A percentile compares a stretch with the other conserved stretches of the same genome.
Conservation (phyloP, 495 filamentous ascomycete species). For the Talaromyces stipitatus region DNA sequence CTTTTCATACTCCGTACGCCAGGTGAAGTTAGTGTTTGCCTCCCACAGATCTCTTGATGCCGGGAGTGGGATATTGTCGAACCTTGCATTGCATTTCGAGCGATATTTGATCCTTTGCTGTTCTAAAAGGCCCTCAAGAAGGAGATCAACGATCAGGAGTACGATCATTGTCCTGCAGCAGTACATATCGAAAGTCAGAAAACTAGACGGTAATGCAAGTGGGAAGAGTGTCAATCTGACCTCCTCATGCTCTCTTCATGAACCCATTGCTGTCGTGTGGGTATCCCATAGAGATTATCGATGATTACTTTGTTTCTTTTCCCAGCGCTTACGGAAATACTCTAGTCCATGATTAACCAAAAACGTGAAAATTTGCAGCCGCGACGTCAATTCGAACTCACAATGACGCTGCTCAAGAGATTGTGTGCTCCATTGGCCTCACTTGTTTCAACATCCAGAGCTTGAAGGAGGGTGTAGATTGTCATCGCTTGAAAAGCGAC, state of each 20-base stretch:
- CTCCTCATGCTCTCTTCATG: slow-evolving; percentile 3
- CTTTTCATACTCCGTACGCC: slow-evolving; percentile 3
- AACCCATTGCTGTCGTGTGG: neutral
- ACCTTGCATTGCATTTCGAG: neutral
- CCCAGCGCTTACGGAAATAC: neutral
- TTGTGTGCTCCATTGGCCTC: neutral
- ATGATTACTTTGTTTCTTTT: neutral
- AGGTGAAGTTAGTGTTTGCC: neutral
- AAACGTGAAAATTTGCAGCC: neutral
- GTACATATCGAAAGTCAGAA: neutral
- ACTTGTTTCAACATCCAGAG: neutral
- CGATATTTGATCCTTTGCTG: neutral
- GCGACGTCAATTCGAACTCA: neutral
- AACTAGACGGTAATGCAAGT: neutral
- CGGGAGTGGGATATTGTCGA: slow-evolving; percentile 2
- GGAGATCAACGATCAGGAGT: neutral
- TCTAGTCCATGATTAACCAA: neutral
- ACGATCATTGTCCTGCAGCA: neutral
- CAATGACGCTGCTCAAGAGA: neutral
- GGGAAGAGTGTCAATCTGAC: neutral
- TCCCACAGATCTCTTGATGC: slow-evolving; percentile 5
- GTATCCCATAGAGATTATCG: neutral
- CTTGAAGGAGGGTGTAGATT: slow-evolving; percentile 3
- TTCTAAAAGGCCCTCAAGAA: neutral
- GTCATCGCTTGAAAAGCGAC: neutral